Evolutionary conservation across 108 stramenopile genomes (phyloP), one percentile per base, ranked within the genome.

Genomic region (Aurantiochytrium sp.): DNA sequence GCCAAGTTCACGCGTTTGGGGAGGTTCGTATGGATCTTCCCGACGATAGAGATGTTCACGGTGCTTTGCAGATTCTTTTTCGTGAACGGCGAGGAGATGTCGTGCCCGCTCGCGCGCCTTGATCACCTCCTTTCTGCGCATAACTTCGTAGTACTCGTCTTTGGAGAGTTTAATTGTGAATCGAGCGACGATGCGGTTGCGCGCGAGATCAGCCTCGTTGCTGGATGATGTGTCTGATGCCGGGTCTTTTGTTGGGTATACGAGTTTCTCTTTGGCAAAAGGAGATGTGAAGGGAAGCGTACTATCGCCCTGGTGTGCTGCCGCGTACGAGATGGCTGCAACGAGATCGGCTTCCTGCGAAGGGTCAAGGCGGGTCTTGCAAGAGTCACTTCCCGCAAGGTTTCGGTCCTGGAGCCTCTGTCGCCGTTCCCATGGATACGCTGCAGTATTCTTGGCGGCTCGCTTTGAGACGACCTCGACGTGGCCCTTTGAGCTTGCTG

Each of bases 121-220:
- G n/a, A 83, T 12, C 6, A 83, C 51, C 51, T 83, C 76, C 76
- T 28, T 47, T 25, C 76, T 21, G 45, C 76, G 76, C 76, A 83
- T 83, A 12, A 83, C 76, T 35, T 83, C 76, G 51, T 25, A 83
- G 76, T 83, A 83, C 51, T 83, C 76, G 45, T 47, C 76, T 25
- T 53, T 47, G 28, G 76, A 45, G 28, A 83, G 76, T 35, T 53
- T 83, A 12, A 83, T 47, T 6, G 45, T 47, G 28, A 83, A 53
- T 0, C 28, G n/a, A 23, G 76, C 76, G 10, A 83, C 28, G 23
- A 69, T 23, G 64, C 35, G 55, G 55, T 57, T 57, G 55, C 16
- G 16, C 14, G 16, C 55, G 55, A 35, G 35, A 35, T 35, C 2
- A 35, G 35, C 35, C 35, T 35, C 35, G 35, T 35, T 35, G 35